phyloP scores from a whole-genome alignment of 306 rosid species.

The Prunus campanulata region DNA sequence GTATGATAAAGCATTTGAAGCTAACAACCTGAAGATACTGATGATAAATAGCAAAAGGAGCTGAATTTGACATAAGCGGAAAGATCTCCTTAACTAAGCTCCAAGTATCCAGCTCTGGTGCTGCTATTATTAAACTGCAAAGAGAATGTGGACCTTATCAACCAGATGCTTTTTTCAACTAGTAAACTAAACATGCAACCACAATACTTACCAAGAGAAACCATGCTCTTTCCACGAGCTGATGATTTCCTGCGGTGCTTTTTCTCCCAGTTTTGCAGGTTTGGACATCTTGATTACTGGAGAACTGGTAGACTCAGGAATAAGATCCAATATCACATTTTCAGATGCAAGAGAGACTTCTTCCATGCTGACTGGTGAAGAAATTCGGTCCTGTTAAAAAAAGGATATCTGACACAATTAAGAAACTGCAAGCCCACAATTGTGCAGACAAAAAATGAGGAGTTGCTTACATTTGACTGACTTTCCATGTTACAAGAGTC shows the following conservation, averaged over 20 bases:
- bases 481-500: conserved; percentile 39
- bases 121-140: conserved; percentile 78
- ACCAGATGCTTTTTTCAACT: not conserved
- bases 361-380: conserved; percentile 36
- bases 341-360: conserved; percentile 39
- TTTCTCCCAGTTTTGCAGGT: conserved; percentile 72
- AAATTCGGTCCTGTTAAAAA: conserved; percentile 44
- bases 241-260: conserved; percentile 57
- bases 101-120: conserved; percentile 85
- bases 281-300: conserved; percentile 43
- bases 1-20: not conserved
- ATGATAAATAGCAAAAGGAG: conserved; percentile 94
- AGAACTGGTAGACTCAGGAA: conserved; percentile 29
- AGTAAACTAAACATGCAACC: conserved; percentile 3
- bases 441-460: conserved; percentile 12
- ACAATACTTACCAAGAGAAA: conserved; percentile 63
- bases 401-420: conserved; percentile 10
- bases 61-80: conserved; percentile 81
- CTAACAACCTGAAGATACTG: conserved; percentile 83
- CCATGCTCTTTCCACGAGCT: conserved; percentile 85
- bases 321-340: conserved; percentile 37
- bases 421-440: conserved; percentile 6
- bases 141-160: not conserved
- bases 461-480: conserved; percentile 47
- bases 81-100: conserved; percentile 53